These are phyloP conservation scores for Ligustrum vulgare DNA, from an alignment of 257 asterid species.

Conservation along the genomic window DNA sequence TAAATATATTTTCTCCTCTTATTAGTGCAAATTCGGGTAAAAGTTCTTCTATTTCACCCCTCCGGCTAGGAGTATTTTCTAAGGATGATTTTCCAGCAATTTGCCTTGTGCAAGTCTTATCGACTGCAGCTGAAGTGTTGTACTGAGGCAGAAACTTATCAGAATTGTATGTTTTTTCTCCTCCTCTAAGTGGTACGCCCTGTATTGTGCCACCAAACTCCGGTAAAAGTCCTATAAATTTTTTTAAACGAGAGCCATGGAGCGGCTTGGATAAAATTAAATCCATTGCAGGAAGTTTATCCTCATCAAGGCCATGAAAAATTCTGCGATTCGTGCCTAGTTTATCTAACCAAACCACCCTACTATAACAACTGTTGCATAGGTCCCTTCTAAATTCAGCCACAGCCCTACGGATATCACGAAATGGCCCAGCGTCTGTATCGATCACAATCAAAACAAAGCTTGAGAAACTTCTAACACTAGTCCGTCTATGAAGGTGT, in stretches of 20 bases:
- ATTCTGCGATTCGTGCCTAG: slow-evolving; percentile 19
- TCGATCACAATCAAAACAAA: slow-evolving; percentile 56
- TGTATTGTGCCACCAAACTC: slow-evolving; percentile 43
- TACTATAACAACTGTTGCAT: slow-evolving; percentile 23
- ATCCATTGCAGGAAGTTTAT: slow-evolving; percentile 52
- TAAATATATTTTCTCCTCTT: neutral
- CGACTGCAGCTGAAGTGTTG: slow-evolving; percentile 3
- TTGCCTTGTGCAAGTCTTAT: slow-evolving; percentile 11
- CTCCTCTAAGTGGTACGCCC: slow-evolving; percentile 3
- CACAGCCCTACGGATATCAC: slow-evolving; percentile 44
- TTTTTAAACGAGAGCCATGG: slow-evolving; percentile 71
- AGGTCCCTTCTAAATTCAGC: slow-evolving; percentile 61
- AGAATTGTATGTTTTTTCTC: neutral
- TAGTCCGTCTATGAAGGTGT: slow-evolving; percentile 19
- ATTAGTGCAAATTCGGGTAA: neutral
- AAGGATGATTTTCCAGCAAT: neutral
- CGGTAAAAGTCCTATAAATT: slow-evolving; percentile 49
- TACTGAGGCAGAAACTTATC: neutral
- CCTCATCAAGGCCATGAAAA: slow-evolving; percentile 42
- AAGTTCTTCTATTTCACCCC: slow-evolving; percentile 20
- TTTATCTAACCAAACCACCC: slow-evolving; percentile 67
- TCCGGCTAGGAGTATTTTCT: neutral
- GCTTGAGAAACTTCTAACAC: neutral
- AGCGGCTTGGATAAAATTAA: slow-evolving; percentile 57
- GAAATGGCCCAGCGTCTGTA: slow-evolving; percentile 40